Conservation (phyloP, 441 rosid genomes). For the Hypseocharis bilobata region DNA sequence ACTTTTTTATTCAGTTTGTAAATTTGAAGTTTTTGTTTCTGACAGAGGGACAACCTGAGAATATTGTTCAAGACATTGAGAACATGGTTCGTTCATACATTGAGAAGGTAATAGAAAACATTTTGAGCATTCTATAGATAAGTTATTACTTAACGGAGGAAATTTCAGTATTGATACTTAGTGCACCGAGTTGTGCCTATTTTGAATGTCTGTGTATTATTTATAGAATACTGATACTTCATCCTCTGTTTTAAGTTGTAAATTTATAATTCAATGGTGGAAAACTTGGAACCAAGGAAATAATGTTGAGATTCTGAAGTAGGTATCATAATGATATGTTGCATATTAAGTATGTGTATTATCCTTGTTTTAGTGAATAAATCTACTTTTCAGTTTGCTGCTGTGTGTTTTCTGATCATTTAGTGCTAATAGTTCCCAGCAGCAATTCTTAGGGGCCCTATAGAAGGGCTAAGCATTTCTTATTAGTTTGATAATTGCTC, state of each 20-base stretch:
- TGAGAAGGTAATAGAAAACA: conserved; percentile 42
- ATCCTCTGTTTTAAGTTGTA: not conserved
- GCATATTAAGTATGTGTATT: too few species aligned
- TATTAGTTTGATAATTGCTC: too few species aligned
- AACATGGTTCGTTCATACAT: conserved; percentile 94
- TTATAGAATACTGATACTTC: not conserved
- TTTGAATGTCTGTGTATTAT: not conserved
- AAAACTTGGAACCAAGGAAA: not conserved
- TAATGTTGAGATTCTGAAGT: not conserved
- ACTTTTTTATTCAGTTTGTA: conserved; percentile 11
- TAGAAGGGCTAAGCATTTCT: too few species aligned
- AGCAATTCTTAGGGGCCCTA: too few species aligned
- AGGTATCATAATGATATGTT: too few species aligned
- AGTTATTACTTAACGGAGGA: not conserved
- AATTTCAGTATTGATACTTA: not conserved
- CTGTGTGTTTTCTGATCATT: too few species aligned
- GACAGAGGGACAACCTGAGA: conserved; percentile 87
- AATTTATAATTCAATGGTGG: not conserved
- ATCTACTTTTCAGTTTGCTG: too few species aligned
- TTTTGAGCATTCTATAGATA: not conserved
- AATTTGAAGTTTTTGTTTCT: conserved; percentile 24
- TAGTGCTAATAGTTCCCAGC: too few species aligned
- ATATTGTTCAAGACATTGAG: conserved; percentile 86
- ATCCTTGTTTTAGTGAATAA: too few species aligned
- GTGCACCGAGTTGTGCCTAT: not conserved